Evolutionary conservation across 2,329 filamentous ascomycete species (phyloP).

Genomic region (Didymella sp.): DNA sequence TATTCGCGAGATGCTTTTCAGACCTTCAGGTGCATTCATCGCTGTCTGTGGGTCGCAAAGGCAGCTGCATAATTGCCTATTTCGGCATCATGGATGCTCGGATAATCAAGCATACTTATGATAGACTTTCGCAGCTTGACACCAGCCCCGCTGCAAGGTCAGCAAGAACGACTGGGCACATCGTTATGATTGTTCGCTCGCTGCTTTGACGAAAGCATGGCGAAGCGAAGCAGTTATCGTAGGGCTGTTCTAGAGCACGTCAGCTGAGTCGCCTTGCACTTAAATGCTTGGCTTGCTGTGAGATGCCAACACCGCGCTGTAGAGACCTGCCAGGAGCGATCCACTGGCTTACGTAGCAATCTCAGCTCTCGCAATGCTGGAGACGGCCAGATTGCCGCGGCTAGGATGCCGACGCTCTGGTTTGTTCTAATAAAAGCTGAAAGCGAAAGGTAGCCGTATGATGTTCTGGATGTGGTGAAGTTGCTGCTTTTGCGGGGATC

Average conservation of each 20-base stretch:
- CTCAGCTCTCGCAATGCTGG: not conserved
- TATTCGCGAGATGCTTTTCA: not conserved
- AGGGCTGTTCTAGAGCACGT: conserved; percentile 28
- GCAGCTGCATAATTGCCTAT: conserved; percentile 8
- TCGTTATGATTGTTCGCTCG: conserved; percentile 2
- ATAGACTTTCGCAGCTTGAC: conserved; percentile 2
- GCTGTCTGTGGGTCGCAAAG: conserved; percentile 5
- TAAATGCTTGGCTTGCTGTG: not conserved
- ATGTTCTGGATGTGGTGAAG: conserved; percentile 7
- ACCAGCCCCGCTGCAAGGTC: conserved; percentile 2
- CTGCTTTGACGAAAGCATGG: conserved; percentile 4
- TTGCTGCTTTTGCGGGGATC: conserved; percentile 10
- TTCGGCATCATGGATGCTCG: conserved; percentile 2
- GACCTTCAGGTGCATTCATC: not conserved
- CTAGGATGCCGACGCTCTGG: not conserved
- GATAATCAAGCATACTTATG: not conserved
- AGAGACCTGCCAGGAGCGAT: not conserved
- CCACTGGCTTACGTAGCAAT: not conserved
- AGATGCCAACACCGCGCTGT: not conserved
- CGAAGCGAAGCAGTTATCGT: conserved; percentile 17
- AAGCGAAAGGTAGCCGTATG: not conserved
- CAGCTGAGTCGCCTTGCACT: conserved; percentile 23
- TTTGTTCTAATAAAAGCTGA: not conserved
- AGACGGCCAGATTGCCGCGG: not conserved
- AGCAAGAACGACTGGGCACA: conserved; percentile 1